A percentile compares a stretch with the other conserved stretches of the same genome.
These are phyloP conservation scores for Mycosphaerella sp. DNA, from an alignment of 2,329 filamentous ascomycete genomes.

Conservation along the genomic window DNA sequence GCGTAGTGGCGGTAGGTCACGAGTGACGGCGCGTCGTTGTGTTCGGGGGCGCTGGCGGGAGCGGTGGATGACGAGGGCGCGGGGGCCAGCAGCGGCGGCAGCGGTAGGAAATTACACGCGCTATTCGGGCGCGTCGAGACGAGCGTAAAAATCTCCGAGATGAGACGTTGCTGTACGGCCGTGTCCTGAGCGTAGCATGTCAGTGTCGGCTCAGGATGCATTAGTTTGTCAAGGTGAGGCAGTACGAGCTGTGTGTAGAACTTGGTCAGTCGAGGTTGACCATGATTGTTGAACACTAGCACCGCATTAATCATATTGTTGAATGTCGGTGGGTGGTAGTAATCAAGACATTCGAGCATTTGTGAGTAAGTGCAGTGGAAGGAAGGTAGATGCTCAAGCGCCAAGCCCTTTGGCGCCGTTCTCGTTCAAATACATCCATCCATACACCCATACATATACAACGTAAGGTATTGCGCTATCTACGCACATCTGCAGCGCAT, in stretches of 20 bases:
- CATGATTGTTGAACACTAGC: conserved; percentile 96
- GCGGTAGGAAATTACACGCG: conserved; percentile 93
- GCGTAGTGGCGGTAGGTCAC: conserved; percentile 98
- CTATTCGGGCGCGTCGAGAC: conserved; percentile 87
- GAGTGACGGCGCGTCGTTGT: conserved; percentile 86
- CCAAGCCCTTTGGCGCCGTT: no score
- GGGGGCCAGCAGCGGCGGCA: conserved; percentile 30
- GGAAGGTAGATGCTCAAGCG: no score
- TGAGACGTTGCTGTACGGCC: conserved; percentile 90
- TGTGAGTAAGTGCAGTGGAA: no score
- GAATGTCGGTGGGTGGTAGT: neutral
- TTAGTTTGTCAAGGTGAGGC: conserved; percentile 3
- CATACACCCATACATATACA: no score
- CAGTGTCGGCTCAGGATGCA: neutral
- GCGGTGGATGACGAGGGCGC: conserved; percentile 31
- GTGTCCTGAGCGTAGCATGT: conserved; percentile 58
- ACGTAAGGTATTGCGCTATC: no score
- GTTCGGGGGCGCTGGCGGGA: conserved; percentile 41
- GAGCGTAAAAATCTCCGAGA: conserved; percentile 94
- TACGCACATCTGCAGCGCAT: no score
- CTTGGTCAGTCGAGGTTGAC: conserved; percentile 92
- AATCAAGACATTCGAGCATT: neutral
- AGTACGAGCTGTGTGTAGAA: conserved; percentile 94
- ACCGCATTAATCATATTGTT: conserved; percentile 90
- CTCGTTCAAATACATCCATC: no score